Evolutionary conservation across 2,329 filamentous ascomycete genomes (phyloP).

Genomic region (Orbilia javanica): DNA sequence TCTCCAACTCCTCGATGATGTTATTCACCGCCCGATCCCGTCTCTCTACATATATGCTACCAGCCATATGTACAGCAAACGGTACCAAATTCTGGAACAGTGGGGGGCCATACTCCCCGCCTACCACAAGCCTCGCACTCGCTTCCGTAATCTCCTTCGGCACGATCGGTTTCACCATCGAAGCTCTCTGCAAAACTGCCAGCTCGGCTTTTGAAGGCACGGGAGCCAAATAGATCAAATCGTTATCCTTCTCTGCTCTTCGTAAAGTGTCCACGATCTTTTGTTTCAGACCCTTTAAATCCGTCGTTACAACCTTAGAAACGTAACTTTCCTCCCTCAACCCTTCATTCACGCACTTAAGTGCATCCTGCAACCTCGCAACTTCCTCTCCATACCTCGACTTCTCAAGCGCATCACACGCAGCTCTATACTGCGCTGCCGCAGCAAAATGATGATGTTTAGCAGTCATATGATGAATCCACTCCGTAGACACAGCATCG

Average conservation of each 20-base stretch:
- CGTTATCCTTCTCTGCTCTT: slow-evolving; percentile 94
- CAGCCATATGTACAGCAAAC: slow-evolving; percentile 93
- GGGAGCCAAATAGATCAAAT: slow-evolving; percentile 89
- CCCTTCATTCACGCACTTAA: slow-evolving; percentile 85
- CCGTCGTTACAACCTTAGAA: slow-evolving; percentile 82
- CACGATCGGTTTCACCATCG: slow-evolving; percentile 84
- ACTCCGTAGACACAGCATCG: slow-evolving; percentile 76
- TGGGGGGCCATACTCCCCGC: slow-evolving; percentile 82
- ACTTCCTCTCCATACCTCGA: slow-evolving; percentile 95
- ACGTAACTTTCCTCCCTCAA: slow-evolving; percentile 86
- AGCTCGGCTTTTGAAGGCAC: slow-evolving; percentile 91
- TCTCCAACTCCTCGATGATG: slow-evolving; percentile 84
- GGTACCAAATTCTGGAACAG: slow-evolving; percentile 93
- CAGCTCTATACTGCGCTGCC: slow-evolving; percentile 91
- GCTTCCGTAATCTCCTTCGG: slow-evolving; percentile 87
- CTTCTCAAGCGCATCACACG: slow-evolving; percentile 92
- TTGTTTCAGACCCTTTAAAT: slow-evolving; percentile 84
- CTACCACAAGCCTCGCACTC: slow-evolving; percentile 81
- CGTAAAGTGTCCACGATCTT: slow-evolving; percentile 89
- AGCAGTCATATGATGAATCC: slow-evolving; percentile 97
- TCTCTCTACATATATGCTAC: slow-evolving; percentile 93
- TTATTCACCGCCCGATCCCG: slow-evolving; percentile 91
- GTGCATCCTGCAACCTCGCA: slow-evolving; percentile 83
- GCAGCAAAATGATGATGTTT: slow-evolving; percentile 98
- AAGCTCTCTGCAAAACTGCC: slow-evolving; percentile 84